phyloP scores from a whole-genome alignment of 2,329 filamentous ascomycete species.

The Cordyceps sp. region DNA sequence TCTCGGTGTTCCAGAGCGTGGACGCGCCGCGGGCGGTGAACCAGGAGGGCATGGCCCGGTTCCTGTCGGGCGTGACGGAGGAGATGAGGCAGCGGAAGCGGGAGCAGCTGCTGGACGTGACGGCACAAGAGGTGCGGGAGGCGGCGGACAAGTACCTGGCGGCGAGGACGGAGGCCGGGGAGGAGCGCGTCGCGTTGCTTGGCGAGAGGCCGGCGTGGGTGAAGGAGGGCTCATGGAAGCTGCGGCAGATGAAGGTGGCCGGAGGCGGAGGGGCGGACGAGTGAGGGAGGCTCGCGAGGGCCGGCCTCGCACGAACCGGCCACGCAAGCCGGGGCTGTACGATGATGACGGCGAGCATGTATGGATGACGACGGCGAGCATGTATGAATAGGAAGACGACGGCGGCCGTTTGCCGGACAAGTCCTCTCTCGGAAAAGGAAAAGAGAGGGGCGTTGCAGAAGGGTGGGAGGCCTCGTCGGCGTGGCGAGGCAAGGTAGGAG shows the following conservation, averaged over 20 bases:
- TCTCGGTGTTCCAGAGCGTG: constrained; percentile 80
- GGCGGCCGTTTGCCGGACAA: too few relatives aligned
- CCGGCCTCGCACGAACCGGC: too few relatives aligned
- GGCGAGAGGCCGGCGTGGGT: constrained; percentile 74
- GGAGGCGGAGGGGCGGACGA: too few relatives aligned
- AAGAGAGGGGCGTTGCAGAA: too few relatives aligned
- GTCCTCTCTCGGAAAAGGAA: too few relatives aligned
- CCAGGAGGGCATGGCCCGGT: constrained; percentile 71
- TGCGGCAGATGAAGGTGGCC: constrained; percentile 57
- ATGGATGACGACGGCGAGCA: too few relatives aligned
- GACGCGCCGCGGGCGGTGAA: constrained; percentile 82
- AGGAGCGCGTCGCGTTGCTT: constrained; percentile 55
- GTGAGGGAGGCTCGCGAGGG: too few relatives aligned
- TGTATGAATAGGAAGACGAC: too few relatives aligned
- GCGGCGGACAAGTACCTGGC: constrained; percentile 74
- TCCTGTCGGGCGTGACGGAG: constrained; percentile 70
- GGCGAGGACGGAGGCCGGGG: constrained; percentile 39
- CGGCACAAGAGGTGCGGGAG: constrained; percentile 58
- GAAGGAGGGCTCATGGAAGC: constrained; percentile 54
- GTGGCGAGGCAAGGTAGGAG: neutral
- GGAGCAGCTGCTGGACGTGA: constrained; percentile 76
- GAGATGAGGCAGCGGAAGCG: constrained; percentile 78
- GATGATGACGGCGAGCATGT: too few relatives aligned
- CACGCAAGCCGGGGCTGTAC: too few relatives aligned
- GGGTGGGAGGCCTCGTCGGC: neutral